Conservation (phyloP, 306 rosid species). For the Albizia julibrissin region DNA sequence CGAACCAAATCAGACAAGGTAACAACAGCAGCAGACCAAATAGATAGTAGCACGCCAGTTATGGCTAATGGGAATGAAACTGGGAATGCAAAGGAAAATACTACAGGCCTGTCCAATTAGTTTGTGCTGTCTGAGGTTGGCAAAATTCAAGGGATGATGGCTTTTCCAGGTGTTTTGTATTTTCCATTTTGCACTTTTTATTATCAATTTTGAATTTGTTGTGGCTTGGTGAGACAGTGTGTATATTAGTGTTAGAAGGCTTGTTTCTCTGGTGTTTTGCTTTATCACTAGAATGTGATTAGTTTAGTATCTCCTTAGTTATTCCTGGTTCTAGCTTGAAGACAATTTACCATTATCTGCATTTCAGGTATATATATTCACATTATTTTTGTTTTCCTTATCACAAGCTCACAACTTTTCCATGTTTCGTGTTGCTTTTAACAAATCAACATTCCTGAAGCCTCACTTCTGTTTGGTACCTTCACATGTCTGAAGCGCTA, state of each 20-base stretch:
- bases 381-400: neutral
- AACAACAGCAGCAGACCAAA: slow-evolving; percentile 6
- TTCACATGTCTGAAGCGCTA: too few relatives aligned
- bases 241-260: slow-evolving; percentile 8
- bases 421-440: too few relatives aligned
- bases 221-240: slow-evolving; percentile 40
- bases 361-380: neutral
- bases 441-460: too few relatives aligned
- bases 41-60: slow-evolving; percentile 41
- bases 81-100: slow-evolving; percentile 54
- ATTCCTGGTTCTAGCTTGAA: slow-evolving; percentile 8
- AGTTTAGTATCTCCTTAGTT: neutral
- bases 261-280: slow-evolving; percentile 5
- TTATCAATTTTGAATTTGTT: slow-evolving; percentile 11
- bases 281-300: neutral
- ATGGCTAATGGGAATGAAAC: slow-evolving; percentile 48
- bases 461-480: too few relatives aligned
- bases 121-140: slow-evolving; percentile 12
- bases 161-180: slow-evolving; percentile 1
- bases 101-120: slow-evolving; percentile 31
- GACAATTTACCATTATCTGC: slow-evolving; percentile 14
- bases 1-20: slow-evolving; percentile 36
- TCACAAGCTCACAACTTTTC: neutral
- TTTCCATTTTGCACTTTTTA: neutral
- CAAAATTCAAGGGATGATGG: slow-evolving; percentile 19